phyloP scores from a whole-genome alignment of 2,329 filamentous ascomycete species.

The Arachnomyces sp. region DNA sequence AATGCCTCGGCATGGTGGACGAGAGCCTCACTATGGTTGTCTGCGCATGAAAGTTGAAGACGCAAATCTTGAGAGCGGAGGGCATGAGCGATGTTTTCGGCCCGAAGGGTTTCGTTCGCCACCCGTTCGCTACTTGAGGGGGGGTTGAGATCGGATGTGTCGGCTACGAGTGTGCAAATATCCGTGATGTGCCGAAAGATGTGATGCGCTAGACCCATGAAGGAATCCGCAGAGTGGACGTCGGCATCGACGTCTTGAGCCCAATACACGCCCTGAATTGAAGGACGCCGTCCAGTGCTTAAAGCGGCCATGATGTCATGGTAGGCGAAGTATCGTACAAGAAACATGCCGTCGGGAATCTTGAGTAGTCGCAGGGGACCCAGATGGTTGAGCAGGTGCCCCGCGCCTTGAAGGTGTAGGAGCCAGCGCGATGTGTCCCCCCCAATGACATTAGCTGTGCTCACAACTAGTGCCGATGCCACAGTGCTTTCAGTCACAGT shows the following conservation, averaged over 20 bases:
- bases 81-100: conserved; percentile 5
- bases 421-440: conserved; percentile 11
- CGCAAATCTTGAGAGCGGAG: conserved; percentile 6
- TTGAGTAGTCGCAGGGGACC: conserved; percentile 6
- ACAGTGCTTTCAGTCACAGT: conserved; percentile 11
- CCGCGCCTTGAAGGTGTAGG: conserved; percentile 11
- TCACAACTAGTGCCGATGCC: conserved; percentile 10
- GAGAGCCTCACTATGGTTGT: conserved; percentile 1
- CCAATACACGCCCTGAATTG: conserved; percentile 9
- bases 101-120: neutral
- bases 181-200: conserved; percentile 10
- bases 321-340: conserved; percentile 12
- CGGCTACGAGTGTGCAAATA: conserved; percentile 11
- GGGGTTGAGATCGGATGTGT: conserved; percentile 4
- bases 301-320: conserved; percentile 12
- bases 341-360: conserved; percentile 9
- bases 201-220: conserved; percentile 10
- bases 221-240: conserved; percentile 6
- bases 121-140: neutral
- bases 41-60: neutral
- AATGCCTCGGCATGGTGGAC: conserved; percentile 12
- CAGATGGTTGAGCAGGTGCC: conserved; percentile 10
- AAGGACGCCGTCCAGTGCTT: conserved; percentile 9
- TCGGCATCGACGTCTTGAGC: neutral
- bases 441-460: conserved; percentile 10